Percentiles rank a stretch among this genome's conserved stretches.
Evolutionary conservation across 2,329 filamentous ascomycete genomes (phyloP).

Genomic region (Lasiodiplodia hormozganensis): DNA sequence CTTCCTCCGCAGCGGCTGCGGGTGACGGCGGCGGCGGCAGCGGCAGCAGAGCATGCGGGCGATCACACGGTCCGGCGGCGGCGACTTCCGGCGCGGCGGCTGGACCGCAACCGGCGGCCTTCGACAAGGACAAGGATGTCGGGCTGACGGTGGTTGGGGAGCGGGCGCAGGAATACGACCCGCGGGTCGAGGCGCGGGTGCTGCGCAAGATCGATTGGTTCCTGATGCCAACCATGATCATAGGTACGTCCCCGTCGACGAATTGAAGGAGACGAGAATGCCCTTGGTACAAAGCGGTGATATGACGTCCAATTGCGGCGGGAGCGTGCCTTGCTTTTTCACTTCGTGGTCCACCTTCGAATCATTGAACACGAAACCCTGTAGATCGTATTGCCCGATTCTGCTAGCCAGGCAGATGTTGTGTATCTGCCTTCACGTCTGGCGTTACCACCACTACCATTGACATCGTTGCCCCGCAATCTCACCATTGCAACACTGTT

Average conservation of each 20-base stretch:
- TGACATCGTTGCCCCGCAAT: background rate
- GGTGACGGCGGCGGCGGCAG: conserved; percentile 56
- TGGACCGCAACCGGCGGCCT: background rate
- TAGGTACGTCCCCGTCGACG: conserved; percentile 38
- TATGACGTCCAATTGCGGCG: background rate
- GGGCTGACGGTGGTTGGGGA: conserved; percentile 68
- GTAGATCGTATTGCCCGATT: conserved; percentile 25
- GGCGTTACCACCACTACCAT: background rate
- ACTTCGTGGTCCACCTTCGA: background rate
- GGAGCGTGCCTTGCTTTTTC: background rate
- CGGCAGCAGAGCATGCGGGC: conserved; percentile 42
- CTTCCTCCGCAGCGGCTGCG: background rate
- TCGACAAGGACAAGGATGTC: conserved; percentile 56
- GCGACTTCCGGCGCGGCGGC: background rate
- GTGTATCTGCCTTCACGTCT: background rate
- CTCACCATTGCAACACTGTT: background rate
- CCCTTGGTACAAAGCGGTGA: background rate
- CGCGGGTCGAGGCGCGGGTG: conserved; percentile 61
- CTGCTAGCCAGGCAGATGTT: conserved; percentile 9
- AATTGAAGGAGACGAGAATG: background rate
- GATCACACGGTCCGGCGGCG: background rate
- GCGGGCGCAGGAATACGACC: conserved; percentile 61
- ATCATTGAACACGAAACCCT: background rate
- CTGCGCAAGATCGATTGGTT: conserved; percentile 72
- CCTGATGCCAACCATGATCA: conserved; percentile 70